Evolutionary conservation across 2,329 filamentous ascomycete genomes (phyloP), one percentile per base, ranked within the genome.

Genomic region (Penicillium sp.): DNA sequence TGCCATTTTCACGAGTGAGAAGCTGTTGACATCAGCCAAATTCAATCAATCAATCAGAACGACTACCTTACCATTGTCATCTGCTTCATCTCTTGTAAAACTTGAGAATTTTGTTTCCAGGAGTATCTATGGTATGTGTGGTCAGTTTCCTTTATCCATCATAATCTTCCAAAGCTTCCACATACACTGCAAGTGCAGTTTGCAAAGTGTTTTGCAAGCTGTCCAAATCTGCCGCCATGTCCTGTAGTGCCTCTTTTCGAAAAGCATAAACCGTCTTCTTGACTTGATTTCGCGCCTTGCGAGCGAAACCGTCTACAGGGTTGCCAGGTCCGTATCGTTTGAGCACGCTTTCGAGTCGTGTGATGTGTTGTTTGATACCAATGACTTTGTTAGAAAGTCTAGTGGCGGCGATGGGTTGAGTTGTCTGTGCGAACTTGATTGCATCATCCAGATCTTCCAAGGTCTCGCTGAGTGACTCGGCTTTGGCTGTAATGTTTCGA

Each of bases 401-500:
- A 18, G 22, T 27, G 11, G 38, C 31, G n/a, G 39, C 27, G 5
- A 49, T 34, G 1, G 47, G 36, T 3, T 47, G 47, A 3, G 18
- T 49, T 8, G 29, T 13, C 9, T 47, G 34, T 2, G 44, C 11
- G 21, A 52, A 43, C 21, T 57, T 44, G 36, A 57, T 29, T 1
- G 50, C 39, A 14, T 51, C 55, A 4, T 44, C 38, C 21, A 55
- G n/a, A 13, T 16, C 24, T 29, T 55, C 44, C 5, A 57, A 32
- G 5, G 32, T 47, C 40, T 43, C 43, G 9, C 29, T 22, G n/a
- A 55, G 43, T 16, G 43, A 48, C 16, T 43, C 18, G 11, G 55
- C 51, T 16, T 52, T 57, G 47, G n/a, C 38, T 9, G 29, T 48
- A n/a, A 54, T 32, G 0, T 24, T 51, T 42, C 54, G 38, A 38